Evolutionary conservation across 2,329 filamentous ascomycete genomes (phyloP), one percentile per base, ranked within the genome.

Genomic region (Lachnellula hyalina): DNA sequence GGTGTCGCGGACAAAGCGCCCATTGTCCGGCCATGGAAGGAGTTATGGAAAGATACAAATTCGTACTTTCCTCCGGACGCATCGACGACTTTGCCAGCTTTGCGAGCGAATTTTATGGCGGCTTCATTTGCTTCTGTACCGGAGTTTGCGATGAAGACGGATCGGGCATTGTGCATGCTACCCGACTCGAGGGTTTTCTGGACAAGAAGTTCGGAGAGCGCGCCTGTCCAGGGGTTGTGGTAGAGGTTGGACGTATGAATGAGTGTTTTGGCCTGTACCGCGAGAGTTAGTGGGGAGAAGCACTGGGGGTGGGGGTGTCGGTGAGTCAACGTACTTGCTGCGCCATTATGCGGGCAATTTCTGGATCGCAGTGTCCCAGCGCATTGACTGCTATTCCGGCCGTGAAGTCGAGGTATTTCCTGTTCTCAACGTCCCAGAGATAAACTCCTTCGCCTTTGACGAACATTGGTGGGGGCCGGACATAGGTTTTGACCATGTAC

Each of bases 101-200:
- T 99, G 65, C 94, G 84, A 19, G 93, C 89, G 67, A 99, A 97
- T 73, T 99, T 99, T 71, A 99, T 88, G 36, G 93, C 94, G 1
- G 93, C 94, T 75, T 99, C 94, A 72, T 99, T 99, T 69, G 94
- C 94, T 75, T 99, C 94, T 57, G 89, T 90, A 56, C 94, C 94
- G 4, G 92, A 96, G 75, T 99, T 99, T 77, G 90, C 96, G 62
- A 99, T 82, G 69, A 99, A 99, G 2, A 90, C 90, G 54, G 89
- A 83, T 19, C 81, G 77, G 17, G 87, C 90, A 67, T 87, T 83
- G 63, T 87, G 83, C 87, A 97, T 96, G 61, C 80, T 88, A 41
- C 90, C 90, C 0, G 87, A 85, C 65, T 86, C 83, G 52, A 81
- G 73, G 0, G 94, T 99, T 72, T 87, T 86, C 65, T 93, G 82